Evolutionary conservation across 148 eudicot genomes (phyloP), one percentile per base, ranked within the genome.

Genomic region (Amaranthus hypochondriacus): DNA sequence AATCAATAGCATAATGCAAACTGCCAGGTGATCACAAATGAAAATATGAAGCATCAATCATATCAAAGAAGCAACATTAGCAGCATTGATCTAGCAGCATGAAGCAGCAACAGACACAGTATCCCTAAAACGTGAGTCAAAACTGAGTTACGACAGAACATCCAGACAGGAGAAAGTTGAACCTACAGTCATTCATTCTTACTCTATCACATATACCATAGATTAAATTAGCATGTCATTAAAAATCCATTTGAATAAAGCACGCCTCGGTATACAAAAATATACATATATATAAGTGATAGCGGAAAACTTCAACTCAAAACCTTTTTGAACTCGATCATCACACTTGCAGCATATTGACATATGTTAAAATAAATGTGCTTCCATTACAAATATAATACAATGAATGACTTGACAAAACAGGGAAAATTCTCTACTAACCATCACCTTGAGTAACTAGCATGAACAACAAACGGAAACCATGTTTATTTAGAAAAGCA

Each of bases 21-120:
- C 11, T 49, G 51, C 63, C 54, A 78, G 39, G 39, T 28, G 39
- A 28, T 46, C 73, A 69, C 13, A 59, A 69, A 44, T 58, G 51
- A 28, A 28, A 39, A 54, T 3, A 47, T 7, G 61, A 42, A 28
- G 39, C 39, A 28, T 28, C 39, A 28, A 28, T 28, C 39, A 28
- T 28, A 28, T 28, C 39, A 28, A 28, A 28, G 39, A 28, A 0
- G 39, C 39, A 28, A 28, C 39, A 28, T 28, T 28, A 28, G 39
- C 39, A 28, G 39, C 39, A 28, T 28, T 28, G 39, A 28, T 28
- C 39, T 28, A 6, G 58, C 39, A 64, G 18, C 52, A 50, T 15
- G 57, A 1, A 4, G 28, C 42, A 6, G 65, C 58, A 77, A 28
- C 39, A 28, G 39, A 28, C 39, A 28, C 39, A 28, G 39, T 28